Conservation (phyloP, 2,329 filamentous ascomycete genomes). For the Cladobotryum mycophilum region DNA sequence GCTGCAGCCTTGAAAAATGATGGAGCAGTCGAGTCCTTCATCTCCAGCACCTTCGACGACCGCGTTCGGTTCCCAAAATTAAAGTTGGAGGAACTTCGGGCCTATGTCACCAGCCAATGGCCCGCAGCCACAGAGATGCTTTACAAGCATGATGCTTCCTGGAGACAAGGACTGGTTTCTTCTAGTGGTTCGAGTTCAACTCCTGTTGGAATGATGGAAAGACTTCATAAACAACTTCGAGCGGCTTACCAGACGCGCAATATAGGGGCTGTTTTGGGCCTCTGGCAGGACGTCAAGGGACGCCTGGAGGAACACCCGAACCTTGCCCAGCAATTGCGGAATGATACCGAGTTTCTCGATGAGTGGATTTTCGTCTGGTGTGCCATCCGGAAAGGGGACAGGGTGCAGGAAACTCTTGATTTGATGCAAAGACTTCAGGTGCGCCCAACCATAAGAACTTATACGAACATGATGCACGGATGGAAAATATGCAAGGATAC, state of each 20-base stretch:
- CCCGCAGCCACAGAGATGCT: conserved; percentile 19
- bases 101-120: conserved; percentile 26
- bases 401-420: conserved; percentile 32
- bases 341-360: conserved; percentile 31
- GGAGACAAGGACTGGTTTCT: conserved; percentile 14
- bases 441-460: conserved; percentile 57
- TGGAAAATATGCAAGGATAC: conserved; percentile 55
- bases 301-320: conserved; percentile 18
- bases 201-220: too few species aligned
- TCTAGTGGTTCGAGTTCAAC: not conserved
- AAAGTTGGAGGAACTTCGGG: conserved; percentile 17
- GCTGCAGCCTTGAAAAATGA: conserved; percentile 16
- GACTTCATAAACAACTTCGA: conserved; percentile 25
- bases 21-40: conserved; percentile 14
- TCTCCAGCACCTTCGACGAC: conserved; percentile 16
- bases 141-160: conserved; percentile 15
- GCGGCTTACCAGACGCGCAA: conserved; percentile 25
- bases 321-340: conserved; percentile 24
- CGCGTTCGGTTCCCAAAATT: conserved; percentile 13
- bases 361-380: conserved; percentile 37
- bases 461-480: conserved; percentile 67
- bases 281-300: conserved; percentile 29
- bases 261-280: conserved; percentile 20
- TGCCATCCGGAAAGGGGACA: conserved; percentile 22
- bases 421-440: conserved; percentile 43